Base-by-base conservation (phyloP, 2,329 filamentous ascomycete species). In the Sarocladiaceae sp. region DNA sequence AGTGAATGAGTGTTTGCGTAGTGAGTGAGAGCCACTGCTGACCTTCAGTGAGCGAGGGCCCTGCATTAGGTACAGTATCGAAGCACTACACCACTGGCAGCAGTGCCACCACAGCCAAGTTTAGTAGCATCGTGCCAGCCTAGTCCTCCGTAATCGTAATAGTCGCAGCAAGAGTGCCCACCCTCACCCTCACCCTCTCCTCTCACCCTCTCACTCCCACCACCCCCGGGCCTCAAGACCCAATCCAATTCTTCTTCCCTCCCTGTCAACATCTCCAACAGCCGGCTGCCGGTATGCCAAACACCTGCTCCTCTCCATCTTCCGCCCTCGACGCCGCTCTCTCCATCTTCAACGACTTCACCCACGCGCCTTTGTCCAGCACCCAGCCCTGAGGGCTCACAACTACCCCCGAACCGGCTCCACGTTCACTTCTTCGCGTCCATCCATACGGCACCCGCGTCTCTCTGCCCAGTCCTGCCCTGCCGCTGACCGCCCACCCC, bases 211-310 rank as follows among this genome's bases (percentile, higher is more conserved):
- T 35, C 33, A 15, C 26, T 9, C 13, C 26, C 26, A 29, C 26
- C 26, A 29, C 13, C 26, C 37, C 37, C 23, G 23, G 23, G 37
- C 37, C 37, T 41, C 23, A 19, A 41, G 29, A 24, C 37, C 37
- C 37, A 41, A 41, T 26, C n/a, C n/a, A n/a, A n/a, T n/a, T n/a
- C n/a, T n/a, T 41, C 37, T 41, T 41, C 37, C 37, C 23, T 41
- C 37, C 23, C 37, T 41, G 37, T 41, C 37, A 41, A 41, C 37
- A 18, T 41, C 37, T 41, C 37, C 37, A 41, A 41, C 37, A 41
- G 37, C 37, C 37, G 37, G 37, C 37, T 41, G 24, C 37, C 37
- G 37, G 37, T 41, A 41, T 41, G 37, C 37, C 37, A 41, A 41
- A 21, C 29, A 19, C 37, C n/a, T 41, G 18, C 37, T 23, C 15